Evolutionary conservation across 768 basidiomycete genomes (phyloP).

Genomic region (Dentipellis fragilis): DNA sequence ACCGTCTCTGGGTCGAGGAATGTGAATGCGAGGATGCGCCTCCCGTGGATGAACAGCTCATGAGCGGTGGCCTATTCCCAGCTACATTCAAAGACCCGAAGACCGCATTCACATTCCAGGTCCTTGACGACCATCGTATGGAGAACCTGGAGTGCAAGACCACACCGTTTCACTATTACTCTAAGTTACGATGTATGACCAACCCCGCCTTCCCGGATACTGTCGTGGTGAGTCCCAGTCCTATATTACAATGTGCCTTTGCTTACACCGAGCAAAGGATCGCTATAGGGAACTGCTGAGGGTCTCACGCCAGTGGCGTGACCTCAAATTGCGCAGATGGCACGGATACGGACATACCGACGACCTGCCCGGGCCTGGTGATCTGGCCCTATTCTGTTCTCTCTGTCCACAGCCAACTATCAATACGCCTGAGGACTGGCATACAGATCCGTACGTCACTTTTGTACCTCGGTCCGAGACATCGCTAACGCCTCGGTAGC

Average conservation of each 20-base stretch:
- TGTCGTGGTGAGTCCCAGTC: not conserved
- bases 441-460: not conserved
- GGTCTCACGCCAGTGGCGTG: not conserved
- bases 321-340: not conserved
- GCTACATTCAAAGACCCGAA: not conserved
- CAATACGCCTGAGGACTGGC: not conserved
- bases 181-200: not conserved
- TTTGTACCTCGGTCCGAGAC: not conserved
- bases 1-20: not conserved
- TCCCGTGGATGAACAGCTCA: not conserved
- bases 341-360: not conserved
- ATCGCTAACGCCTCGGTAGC: not conserved
- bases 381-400: not conserved
- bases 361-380: not conserved
- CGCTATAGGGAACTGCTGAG: not conserved
- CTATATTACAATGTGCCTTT: not conserved
- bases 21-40: not conserved
- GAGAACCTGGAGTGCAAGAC: not conserved
- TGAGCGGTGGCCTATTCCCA: not conserved
- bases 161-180: not conserved
- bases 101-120: not conserved
- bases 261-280: not conserved
- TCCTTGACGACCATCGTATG: not conserved
- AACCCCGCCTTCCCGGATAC: not conserved
- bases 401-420: not conserved